Conservation (phyloP, 2,329 filamentous ascomycete genomes). For the Ophiostoma ulmi region DNA sequence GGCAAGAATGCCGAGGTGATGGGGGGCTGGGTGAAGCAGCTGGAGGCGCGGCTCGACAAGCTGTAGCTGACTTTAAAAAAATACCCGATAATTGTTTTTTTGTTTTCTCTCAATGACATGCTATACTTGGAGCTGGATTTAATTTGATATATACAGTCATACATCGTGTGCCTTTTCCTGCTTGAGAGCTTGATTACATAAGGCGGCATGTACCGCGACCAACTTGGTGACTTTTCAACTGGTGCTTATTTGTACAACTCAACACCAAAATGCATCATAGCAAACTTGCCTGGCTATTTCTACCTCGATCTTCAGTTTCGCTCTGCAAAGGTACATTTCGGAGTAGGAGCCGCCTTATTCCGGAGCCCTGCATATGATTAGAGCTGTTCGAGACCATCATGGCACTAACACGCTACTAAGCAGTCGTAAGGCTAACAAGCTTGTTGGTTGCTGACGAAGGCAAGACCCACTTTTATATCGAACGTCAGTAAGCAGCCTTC, state of each 20-base stretch:
- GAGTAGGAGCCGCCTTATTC: constrained; percentile 8
- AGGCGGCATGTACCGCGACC: not conserved
- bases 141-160: not conserved
- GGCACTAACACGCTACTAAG: not conserved
- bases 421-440: not conserved
- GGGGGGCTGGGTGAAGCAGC: constrained; percentile 79
- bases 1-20: constrained; percentile 78
- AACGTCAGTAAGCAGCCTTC: constrained; percentile 4
- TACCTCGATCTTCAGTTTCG: not conserved
- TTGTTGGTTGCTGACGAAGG: not conserved
- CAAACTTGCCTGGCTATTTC: not conserved
- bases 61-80: constrained; percentile 33
- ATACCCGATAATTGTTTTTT: not conserved
- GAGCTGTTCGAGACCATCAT: too few species aligned
- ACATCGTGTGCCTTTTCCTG: too few species aligned
- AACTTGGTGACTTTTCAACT: not conserved
- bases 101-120: not conserved
- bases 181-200: not conserved
- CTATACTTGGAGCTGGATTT: not conserved
- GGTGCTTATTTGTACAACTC: not conserved
- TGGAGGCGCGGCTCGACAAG: constrained; percentile 70
- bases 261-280: not conserved
- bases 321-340: not conserved
- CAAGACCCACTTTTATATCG: not conserved
- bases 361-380: not conserved